Evolutionary conservation across 352 stramenopile genomes (phyloP), one percentile per base, ranked within the genome.

Genomic region (Globisporangium cystogenes): DNA sequence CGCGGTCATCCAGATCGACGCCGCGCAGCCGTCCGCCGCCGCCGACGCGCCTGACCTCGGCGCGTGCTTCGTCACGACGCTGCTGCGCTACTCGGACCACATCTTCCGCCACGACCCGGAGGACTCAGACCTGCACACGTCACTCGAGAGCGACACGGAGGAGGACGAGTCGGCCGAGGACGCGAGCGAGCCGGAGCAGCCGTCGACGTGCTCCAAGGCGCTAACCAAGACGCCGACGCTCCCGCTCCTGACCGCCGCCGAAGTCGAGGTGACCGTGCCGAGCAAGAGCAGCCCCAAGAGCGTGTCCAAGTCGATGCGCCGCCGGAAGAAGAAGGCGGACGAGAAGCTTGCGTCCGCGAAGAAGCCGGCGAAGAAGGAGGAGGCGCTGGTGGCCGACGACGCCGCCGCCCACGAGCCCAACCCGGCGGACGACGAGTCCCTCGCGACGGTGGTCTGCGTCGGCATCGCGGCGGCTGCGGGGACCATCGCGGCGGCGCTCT

Each of bases 61-160:
- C 26, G 50, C 68, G n/a, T 89, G 78, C 55, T 89, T 89, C 40
- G 66, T 86, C 20, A 65, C 70, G 26, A 87, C 68, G 47, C 45
- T 89, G 3, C 60, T 87, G 18, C 60, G 48, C 4, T 76, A 89
- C 59, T 70, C 75, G 7, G 70, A 87, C 43, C 78, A 89, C 63
- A 81, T 89, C 53, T 89, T 89, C 45, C 78, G 75, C 46, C 75
- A 74, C 33, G 77, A 86, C 24, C 53, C 72, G 0, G 69, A 74
- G 65, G 70, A 68, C 33, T 53, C 47, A 1, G 50, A 72, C 15
- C 42, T 63, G 4, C 64, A 71, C 14, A 60, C 68, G 40, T 48
- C 81, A 20, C 51, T 75, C 4, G 68, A 71, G 40, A 86, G 71
- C 40, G 77, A 88, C 40, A 81, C 70, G 1, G 77, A 88, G 18